phyloP scores from a whole-genome alignment of 1,284 basidiomycete genomes.

The Anthracocystis walkeri region DNA sequence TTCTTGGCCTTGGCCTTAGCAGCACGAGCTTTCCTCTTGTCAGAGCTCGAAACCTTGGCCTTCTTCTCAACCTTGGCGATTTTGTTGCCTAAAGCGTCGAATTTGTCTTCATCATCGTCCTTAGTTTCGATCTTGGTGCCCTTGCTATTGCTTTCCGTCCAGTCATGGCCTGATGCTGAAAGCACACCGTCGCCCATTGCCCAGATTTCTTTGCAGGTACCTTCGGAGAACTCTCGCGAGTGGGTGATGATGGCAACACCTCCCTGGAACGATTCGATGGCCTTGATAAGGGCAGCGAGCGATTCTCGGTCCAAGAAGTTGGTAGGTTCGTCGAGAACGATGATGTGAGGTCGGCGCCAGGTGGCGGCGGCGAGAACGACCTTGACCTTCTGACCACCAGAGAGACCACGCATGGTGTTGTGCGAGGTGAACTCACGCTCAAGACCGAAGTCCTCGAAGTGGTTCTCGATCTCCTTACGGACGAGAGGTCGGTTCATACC shows the following conservation, averaged over 20 bases:
- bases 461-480: conserved; percentile 69
- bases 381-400: conserved; percentile 70
- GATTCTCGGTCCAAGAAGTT: conserved; percentile 70
- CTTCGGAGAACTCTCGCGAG: conserved; percentile 67
- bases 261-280: conserved; percentile 68
- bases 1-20: conserved; percentile 40
- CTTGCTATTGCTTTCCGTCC: conserved; percentile 84
- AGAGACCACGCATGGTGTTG: conserved; percentile 70
- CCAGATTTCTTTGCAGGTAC: conserved; percentile 68
- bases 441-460: conserved; percentile 69
- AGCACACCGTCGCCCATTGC: conserved; percentile 64
- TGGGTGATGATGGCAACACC: conserved; percentile 69
- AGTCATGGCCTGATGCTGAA: conserved; percentile 76
- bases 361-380: conserved; percentile 69
- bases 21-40: conserved; percentile 41
- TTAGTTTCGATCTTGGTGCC: conserved; percentile 65
- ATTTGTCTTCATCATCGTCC: conserved; percentile 61
- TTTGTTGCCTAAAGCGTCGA: conserved; percentile 67
- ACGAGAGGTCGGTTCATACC: conserved; percentile 69
- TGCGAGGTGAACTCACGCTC: conserved; percentile 70
- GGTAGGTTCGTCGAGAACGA: conserved; percentile 69
- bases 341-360: conserved; percentile 69
- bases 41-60: conserved; percentile 36
- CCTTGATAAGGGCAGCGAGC: conserved; percentile 68
- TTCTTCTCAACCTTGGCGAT: conserved; percentile 62